Evolutionary conservation across 75 land plant species (phyloP), one percentile per base, ranked within the genome.

Genomic region (Picea sitchensis): DNA sequence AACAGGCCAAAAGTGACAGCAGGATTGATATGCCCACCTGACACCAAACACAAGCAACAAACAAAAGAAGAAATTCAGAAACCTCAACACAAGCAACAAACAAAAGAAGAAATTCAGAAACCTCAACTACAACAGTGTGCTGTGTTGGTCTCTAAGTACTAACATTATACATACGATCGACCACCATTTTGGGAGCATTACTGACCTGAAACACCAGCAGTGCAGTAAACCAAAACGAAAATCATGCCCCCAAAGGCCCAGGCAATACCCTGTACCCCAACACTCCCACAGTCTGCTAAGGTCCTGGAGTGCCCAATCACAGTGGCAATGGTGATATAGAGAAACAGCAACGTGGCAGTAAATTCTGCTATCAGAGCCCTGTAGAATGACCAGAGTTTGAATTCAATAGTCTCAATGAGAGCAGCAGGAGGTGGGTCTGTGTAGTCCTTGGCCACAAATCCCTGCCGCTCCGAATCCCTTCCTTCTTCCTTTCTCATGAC

Each of bases 351-450:
- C 18, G 93, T 90, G 65, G 93, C 94, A 0, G 88, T 72, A 79
- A 92, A 91, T 88, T 92, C 94, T 14, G 94, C 94, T 14, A 92
- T 88, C 58, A 84, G 76, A 18, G 94, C 93, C 26, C 94, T 79
- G 89, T 88, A 92, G 77, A 92, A 88, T 14, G 94, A 92, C 93
- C 93, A 91, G 20, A 76, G 81, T 78, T 75, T 80, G 73, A 91
- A 72, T 76, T 91, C 93, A 14, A 59, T 71, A 58, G 67, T 32
- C 61, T 91, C 93, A 2, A 89, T 1, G 14, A 85, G 81, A 0
- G 89, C 80, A 6, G 86, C 84, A 12, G 89, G 86, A 34, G 92
- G 89, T 4, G 93, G 93, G 63, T 91, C 93, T 7, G 44, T 76
- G 76, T 91, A 91, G 76, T 90, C 93, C 83, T 85, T 84, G 76